Evolutionary conservation across 2,329 filamentous ascomycete genomes (phyloP).

Genomic region (Aquanectria penicillioides): DNA sequence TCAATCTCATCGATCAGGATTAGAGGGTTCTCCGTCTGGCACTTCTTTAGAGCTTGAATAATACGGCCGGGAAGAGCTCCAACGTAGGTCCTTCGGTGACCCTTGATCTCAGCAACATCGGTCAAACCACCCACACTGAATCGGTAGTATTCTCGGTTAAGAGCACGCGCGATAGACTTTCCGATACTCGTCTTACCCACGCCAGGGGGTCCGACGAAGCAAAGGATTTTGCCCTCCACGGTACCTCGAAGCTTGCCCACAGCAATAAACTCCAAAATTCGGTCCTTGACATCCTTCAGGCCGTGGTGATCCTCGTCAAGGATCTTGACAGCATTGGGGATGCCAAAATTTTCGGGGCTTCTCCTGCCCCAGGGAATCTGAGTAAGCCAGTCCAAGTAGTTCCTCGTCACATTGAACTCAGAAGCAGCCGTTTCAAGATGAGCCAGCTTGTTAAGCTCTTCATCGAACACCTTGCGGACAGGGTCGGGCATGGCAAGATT

Average conservation of each 20-base stretch:
- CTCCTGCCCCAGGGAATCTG: conserved; percentile 97
- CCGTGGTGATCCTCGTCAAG: conserved; percentile 97
- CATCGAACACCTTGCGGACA: conserved; percentile 97
- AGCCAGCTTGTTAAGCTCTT: conserved; percentile 96
- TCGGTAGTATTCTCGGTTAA: conserved; percentile 96
- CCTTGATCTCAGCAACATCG: conserved; percentile 98
- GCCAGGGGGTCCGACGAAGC: conserved; percentile 95
- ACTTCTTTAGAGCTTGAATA: conserved; percentile 98
- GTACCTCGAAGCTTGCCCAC: conserved; percentile 97
- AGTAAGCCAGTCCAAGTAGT: conserved; percentile 98
- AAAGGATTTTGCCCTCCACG: conserved; percentile 97
- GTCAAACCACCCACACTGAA: conserved; percentile 98
- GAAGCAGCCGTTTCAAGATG: conserved; percentile 95
- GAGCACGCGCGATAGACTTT: conserved; percentile 93
- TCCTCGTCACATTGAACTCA: conserved; percentile 97
- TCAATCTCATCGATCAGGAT: conserved; percentile 98
- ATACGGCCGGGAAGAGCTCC: conserved; percentile 95
- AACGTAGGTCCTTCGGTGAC: conserved; percentile 94
- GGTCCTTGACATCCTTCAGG: conserved; percentile 97
- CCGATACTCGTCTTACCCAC: conserved; percentile 99
- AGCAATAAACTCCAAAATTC: conserved; percentile 97
- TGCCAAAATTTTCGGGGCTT: conserved; percentile 96
- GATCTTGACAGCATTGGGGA: conserved; percentile 88
- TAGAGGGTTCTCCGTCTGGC: conserved; percentile 96
- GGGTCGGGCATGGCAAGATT: conserved; percentile 97